Conservation (phyloP, 768 basidiomycete species). For the Pleurotus salmoneostramineus region DNA sequence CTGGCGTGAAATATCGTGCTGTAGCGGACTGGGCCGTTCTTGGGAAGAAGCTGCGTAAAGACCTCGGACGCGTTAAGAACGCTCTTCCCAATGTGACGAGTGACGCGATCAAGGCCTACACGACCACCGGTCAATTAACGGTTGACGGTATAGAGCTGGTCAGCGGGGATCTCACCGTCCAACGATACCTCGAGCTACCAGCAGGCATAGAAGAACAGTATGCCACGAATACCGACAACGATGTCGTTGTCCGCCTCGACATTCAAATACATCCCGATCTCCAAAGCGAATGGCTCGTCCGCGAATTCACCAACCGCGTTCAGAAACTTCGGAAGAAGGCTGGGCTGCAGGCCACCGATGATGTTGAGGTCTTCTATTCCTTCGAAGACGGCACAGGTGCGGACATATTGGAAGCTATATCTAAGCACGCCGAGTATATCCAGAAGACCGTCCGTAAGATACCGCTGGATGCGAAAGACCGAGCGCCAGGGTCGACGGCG, state of each 20-base stretch:
- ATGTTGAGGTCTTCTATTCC: conserved; percentile 82
- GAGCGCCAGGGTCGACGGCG: conserved; percentile 41
- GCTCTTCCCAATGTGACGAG: conserved; percentile 79
- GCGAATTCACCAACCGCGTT: conserved; percentile 88
- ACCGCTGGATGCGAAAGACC: conserved; percentile 56
- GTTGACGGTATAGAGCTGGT: conserved; percentile 90
- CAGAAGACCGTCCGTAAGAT: conserved; percentile 69
- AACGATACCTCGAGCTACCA: conserved; percentile 85
- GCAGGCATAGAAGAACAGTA: conserved; percentile 56
- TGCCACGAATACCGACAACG: conserved; percentile 87
- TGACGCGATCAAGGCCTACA: conserved; percentile 77
- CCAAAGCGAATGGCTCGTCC: conserved; percentile 81
- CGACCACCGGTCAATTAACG: conserved; percentile 67
- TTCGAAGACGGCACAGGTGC: conserved; percentile 68
- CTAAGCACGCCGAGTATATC: conserved; percentile 65
- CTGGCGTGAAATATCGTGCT: conserved; percentile 87
- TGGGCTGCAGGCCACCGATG: conserved; percentile 91
- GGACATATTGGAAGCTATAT: conserved; percentile 62
- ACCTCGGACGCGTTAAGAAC: conserved; percentile 84
- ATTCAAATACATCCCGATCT: conserved; percentile 84
- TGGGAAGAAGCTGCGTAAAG: conserved; percentile 91
- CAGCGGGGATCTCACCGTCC: conserved; percentile 87
- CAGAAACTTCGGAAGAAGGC: conserved; percentile 96
- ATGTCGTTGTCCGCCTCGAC: conserved; percentile 93
- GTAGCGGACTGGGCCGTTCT: conserved; percentile 95